These are phyloP conservation scores for Senecio squalidus DNA, from an alignment of 140 eudicot species.

Conservation along the genomic window DNA sequence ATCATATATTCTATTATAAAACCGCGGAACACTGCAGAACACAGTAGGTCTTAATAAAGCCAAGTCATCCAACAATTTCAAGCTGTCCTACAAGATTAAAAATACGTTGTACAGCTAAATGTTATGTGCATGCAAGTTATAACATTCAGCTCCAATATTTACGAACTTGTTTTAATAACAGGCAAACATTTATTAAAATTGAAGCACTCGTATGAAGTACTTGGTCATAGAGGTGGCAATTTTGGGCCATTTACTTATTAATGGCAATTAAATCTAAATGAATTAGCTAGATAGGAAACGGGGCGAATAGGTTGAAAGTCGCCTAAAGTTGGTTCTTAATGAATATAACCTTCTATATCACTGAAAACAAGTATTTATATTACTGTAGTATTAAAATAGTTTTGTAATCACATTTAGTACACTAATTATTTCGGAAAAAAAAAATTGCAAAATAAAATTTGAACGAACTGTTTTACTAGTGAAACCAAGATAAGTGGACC, in stretches of 20 bases:
- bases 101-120: background rate
- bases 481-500: too few species aligned
- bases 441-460: background rate
- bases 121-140: background rate
- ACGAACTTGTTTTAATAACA: too few species aligned
- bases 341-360: background rate
- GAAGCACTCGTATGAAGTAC: background rate
- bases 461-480: too few species aligned
- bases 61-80: conserved; percentile 87
- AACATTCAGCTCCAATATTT: background rate
- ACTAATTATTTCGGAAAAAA: background rate
- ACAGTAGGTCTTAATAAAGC: conserved; percentile 66
- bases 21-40: conserved; percentile 87
- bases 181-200: background rate
- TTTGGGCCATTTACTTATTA: background rate
- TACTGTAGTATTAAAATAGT: background rate
- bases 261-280: background rate
- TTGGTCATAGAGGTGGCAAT: background rate
- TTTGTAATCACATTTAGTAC: background rate
- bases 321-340: background rate
- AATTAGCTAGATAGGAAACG: background rate
- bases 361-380: background rate
- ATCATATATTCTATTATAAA: conserved; percentile 71
- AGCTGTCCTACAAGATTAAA: conserved; percentile 53
- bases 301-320: background rate